A percentile compares a stretch with the other conserved stretches of the same genome.
Conservation (phyloP, 2,329 filamentous ascomycete species). For the Cladosporium sp. region DNA sequence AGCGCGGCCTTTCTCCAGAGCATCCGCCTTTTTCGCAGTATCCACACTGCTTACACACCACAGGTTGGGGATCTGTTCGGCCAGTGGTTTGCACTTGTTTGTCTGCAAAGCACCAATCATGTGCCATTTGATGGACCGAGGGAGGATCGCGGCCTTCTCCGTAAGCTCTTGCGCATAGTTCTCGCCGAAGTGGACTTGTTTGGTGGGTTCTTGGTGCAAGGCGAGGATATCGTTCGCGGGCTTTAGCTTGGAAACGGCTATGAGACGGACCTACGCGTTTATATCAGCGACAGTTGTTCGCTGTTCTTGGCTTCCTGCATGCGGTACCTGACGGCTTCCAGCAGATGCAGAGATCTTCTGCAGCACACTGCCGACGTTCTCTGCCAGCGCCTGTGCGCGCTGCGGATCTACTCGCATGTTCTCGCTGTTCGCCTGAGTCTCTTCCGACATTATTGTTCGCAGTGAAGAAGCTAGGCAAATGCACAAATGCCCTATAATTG, state of each 20-base stretch:
- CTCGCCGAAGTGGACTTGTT: constrained; percentile 77
- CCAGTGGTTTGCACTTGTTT: constrained; percentile 85
- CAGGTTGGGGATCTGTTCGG: constrained; percentile 77
- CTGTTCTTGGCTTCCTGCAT: background rate
- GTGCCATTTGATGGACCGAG: constrained; percentile 78
- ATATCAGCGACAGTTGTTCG: constrained; percentile 9
- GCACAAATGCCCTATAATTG: background rate
- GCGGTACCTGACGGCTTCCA: constrained; percentile 10
- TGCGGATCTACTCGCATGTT: constrained; percentile 37
- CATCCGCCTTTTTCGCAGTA: constrained; percentile 76
- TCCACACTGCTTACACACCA: constrained; percentile 92
- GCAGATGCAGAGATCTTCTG: constrained; percentile 32
- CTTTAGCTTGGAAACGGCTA: constrained; percentile 95
- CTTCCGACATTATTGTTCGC: constrained; percentile 8
- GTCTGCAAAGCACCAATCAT: constrained; percentile 94
- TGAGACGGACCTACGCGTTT: constrained; percentile 67
- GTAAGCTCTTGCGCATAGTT: constrained; percentile 82
- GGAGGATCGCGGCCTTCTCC: constrained; percentile 79
- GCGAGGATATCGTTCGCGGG: constrained; percentile 86
- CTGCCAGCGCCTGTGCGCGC: constrained; percentile 43
- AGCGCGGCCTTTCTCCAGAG: constrained; percentile 72
- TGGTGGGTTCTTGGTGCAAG: constrained; percentile 57
- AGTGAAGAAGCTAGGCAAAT: background rate
- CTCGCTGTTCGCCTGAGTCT: constrained; percentile 2
- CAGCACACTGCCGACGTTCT: constrained; percentile 41